Conservation (phyloP, 345 rosid species). For the Sonneratia caseolaris region DNA sequence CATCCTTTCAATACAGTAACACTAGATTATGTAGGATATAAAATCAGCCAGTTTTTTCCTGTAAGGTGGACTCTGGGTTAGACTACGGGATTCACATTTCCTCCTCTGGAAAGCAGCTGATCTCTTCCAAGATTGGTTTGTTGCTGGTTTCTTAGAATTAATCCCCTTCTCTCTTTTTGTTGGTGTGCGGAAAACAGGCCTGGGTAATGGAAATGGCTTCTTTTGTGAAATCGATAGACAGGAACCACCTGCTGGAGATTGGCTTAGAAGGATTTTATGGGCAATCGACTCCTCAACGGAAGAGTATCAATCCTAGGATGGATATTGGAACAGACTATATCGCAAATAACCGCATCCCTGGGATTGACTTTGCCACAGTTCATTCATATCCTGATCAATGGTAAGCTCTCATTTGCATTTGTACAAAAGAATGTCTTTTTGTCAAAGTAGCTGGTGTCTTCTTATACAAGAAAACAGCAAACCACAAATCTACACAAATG, state of each 20-base stretch:
- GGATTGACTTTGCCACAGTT: conserved; percentile 75
- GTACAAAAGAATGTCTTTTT: not conserved
- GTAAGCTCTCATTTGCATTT: conserved; percentile 21
- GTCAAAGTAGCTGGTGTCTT: not conserved
- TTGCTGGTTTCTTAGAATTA: not conserved
- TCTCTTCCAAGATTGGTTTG: not conserved
- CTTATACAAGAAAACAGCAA: not conserved
- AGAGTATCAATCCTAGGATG: conserved; percentile 54
- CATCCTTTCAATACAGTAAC: not conserved
- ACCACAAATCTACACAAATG: too few relatives aligned
- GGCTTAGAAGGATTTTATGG: conserved; percentile 93
- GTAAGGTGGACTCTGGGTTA: not conserved
- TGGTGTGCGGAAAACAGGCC: conserved; percentile 32
- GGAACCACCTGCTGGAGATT: conserved; percentile 69
- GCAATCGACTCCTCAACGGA: conserved; percentile 58
- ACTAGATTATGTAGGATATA: not conserved
- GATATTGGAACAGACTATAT: conserved; percentile 79
- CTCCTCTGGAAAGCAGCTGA: not conserved
- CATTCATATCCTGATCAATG: conserved; percentile 97
- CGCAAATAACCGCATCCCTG: conserved; percentile 58
- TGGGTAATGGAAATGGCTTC: conserved; percentile 91
- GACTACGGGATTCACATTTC: not conserved
- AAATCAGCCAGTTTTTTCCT: not conserved
- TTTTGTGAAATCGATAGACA: conserved; percentile 61
- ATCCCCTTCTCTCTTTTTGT: not conserved